phyloP scores from a whole-genome alignment of 2,329 filamentous ascomycete genomes.

The Hymenoscyphus linearis region DNA sequence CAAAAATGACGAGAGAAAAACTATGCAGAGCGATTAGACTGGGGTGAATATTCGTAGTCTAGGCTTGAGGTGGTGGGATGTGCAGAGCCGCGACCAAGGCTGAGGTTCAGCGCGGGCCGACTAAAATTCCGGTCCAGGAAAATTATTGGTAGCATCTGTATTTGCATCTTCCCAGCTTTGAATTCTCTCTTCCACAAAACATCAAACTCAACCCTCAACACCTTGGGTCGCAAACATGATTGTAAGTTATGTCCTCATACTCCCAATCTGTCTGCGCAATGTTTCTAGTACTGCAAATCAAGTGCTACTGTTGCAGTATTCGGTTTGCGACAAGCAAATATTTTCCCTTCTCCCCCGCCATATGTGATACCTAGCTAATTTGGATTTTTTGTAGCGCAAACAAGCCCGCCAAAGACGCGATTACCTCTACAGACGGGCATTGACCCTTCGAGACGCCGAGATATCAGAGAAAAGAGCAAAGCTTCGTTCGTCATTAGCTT shows the following conservation, averaged over 20 bases:
- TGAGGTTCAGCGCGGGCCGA: slow-evolving; percentile 16
- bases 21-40: background rate
- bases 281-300: background rate
- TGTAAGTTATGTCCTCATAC: slow-evolving; percentile 18
- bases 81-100: slow-evolving; percentile 10
- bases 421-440: slow-evolving; percentile 85
- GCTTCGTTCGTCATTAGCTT: slow-evolving; percentile 78
- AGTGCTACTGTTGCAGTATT: background rate
- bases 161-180: background rate
- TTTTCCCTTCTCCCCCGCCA: slow-evolving; percentile 2
- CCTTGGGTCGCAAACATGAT: slow-evolving; percentile 21
- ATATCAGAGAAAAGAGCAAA: slow-evolving; percentile 88
- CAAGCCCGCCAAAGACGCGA: slow-evolving; percentile 76
- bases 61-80: slow-evolving; percentile 19
- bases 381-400: slow-evolving; percentile 47
- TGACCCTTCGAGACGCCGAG: slow-evolving; percentile 84
- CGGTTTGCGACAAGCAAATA: slow-evolving; percentile 3
- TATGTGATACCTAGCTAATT: background rate
- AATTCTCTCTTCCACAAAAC: background rate
- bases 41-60: background rate
- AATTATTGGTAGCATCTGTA: slow-evolving; percentile 15
- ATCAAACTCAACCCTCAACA: slow-evolving; percentile 1
- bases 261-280: background rate
- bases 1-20: background rate
- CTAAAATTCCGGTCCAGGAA: slow-evolving; percentile 15